Conservation (phyloP, 1,139 yeast genomes). For the Suhomyces bokatorum region DNA sequence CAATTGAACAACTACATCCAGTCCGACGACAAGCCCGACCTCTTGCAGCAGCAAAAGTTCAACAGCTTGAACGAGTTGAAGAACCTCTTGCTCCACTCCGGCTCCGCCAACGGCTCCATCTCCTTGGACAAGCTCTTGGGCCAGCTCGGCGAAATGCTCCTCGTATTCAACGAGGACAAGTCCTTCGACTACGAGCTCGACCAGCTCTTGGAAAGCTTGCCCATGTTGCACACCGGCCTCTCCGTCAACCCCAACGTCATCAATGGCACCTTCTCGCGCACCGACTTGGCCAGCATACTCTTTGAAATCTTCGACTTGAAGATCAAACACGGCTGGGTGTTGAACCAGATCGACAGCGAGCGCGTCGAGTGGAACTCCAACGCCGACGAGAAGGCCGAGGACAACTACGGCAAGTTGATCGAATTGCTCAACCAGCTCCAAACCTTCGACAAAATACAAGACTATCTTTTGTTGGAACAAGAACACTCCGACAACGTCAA, state of each 20-base stretch:
- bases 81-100: conserved; percentile 24
- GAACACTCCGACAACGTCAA: conserved; percentile 9
- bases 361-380: conserved; percentile 16
- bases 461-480: conserved; percentile 26
- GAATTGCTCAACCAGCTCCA: conserved; percentile 29
- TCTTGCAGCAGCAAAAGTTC: conserved; percentile 14
- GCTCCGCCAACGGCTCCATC: conserved; percentile 23
- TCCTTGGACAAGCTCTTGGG: conserved; percentile 37
- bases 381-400: conserved; percentile 15
- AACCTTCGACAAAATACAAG: conserved; percentile 51
- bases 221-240: conserved; percentile 70
- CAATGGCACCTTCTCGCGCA: conserved; percentile 58
- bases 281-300: conserved; percentile 35
- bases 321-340: conserved; percentile 55
- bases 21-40: conserved; percentile 13
- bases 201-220: conserved; percentile 51
- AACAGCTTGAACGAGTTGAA: conserved; percentile 24
- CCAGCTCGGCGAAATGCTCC: conserved; percentile 47
- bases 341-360: conserved; percentile 27
- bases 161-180: conserved; percentile 24
- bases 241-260: conserved; percentile 68
- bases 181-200: conserved; percentile 27
- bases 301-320: conserved; percentile 42
- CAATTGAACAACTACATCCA: conserved; percentile 13
- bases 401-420: conserved; percentile 22